These are phyloP conservation scores for Leccinum subtestaceum DNA, from an alignment of 768 basidiomycete genomes.

Conservation along the genomic window DNA sequence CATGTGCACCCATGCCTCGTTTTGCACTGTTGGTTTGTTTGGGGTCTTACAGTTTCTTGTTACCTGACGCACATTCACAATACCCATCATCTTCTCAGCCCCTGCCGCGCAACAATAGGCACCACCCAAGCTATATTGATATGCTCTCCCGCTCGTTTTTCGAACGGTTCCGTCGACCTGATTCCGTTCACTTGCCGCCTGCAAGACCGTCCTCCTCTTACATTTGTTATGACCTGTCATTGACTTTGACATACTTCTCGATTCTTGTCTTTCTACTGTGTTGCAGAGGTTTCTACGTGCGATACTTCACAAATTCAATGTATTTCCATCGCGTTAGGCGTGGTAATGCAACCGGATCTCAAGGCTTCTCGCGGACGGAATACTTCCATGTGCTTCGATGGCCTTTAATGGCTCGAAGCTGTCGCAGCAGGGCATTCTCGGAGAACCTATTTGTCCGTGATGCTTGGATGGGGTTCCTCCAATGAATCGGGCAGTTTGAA, in stretches of 20 bases:
- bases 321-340: constrained; percentile 17
- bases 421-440: neutral
- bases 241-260: constrained; percentile 13
- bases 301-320: constrained; percentile 13
- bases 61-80: constrained; percentile 23
- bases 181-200: constrained; percentile 10
- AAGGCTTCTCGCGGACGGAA: neutral
- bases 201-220: constrained; percentile 8
- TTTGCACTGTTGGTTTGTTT: constrained; percentile 18
- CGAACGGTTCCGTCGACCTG: constrained; percentile 12
- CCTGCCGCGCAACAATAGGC: constrained; percentile 20
- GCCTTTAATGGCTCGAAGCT: neutral
- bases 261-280: constrained; percentile 14
- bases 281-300: constrained; percentile 9
- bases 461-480: neutral
- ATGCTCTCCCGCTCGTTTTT: constrained; percentile 28
- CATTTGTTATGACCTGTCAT: constrained; percentile 25
- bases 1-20: constrained; percentile 18
- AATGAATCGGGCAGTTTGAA: neutral
- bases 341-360: constrained; percentile 3
- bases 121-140: constrained; percentile 22
- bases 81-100: constrained; percentile 19
- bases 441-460: neutral
- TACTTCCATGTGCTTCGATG: neutral
- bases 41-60: constrained; percentile 17